A percentile compares a stretch with the other conserved stretches of the same genome.
Conservation (phyloP, 1,284 basidiomycete species). For the Marasmius sp. region DNA sequence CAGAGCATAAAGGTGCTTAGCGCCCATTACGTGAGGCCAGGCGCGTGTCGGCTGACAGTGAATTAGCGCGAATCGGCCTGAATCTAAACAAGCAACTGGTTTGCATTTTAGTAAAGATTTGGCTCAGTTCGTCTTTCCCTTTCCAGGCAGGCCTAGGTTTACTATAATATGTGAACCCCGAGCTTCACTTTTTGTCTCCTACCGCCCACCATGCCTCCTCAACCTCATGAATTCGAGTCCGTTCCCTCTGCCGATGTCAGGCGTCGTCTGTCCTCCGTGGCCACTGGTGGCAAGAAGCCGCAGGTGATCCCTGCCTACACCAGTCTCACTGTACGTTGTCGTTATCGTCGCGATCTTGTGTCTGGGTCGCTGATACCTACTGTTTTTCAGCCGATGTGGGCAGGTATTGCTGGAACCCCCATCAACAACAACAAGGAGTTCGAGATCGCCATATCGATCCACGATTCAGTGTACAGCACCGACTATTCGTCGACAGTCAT, state of each 20-base stretch:
- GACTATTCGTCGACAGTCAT: slow-evolving; percentile 63
- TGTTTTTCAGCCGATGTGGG: slow-evolving; percentile 74
- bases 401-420: slow-evolving; percentile 64
- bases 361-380: slow-evolving; percentile 18
- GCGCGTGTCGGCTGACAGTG: too few species aligned
- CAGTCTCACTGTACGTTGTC: slow-evolving; percentile 59
- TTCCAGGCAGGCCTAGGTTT: slow-evolving; percentile 9
- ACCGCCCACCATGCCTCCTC: slow-evolving; percentile 40
- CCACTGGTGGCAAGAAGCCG: slow-evolving; percentile 48
- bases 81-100: too few species aligned
- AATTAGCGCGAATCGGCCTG: too few species aligned
- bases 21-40: background rate
- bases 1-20: too few species aligned
- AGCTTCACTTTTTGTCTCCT: slow-evolving; percentile 14
- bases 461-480: slow-evolving; percentile 80
- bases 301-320: slow-evolving; percentile 51
- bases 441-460: slow-evolving; percentile 74
- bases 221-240: slow-evolving; percentile 54
- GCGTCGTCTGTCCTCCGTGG: slow-evolving; percentile 64
- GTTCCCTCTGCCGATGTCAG: slow-evolving; percentile 59
- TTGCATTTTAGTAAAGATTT: too few species aligned
- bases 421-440: slow-evolving; percentile 57
- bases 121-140: slow-evolving; percentile 9
- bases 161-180: slow-evolving; percentile 30
- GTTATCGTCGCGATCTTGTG: slow-evolving; percentile 12